phyloP scores from a whole-genome alignment of 164 flowering plant species.

The Protea cynaroides region DNA sequence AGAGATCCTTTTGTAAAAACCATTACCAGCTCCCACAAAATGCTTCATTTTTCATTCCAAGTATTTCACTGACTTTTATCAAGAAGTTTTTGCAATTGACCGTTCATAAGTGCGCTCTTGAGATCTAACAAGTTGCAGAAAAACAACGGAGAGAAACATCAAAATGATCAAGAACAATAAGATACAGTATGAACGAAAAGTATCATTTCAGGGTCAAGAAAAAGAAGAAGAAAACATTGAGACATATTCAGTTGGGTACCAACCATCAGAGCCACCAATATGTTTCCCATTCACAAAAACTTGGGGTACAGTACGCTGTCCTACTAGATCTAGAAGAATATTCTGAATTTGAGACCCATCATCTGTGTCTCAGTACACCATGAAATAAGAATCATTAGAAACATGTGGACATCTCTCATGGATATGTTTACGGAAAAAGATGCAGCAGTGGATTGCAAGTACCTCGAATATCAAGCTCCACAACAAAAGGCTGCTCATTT shows the following conservation, averaged over 20 bases:
- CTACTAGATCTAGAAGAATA: slow-evolving; percentile 77
- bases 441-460: slow-evolving; percentile 6
- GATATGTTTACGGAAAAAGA: neutral
- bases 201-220: no score
- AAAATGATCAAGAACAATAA: neutral
- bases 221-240: neutral
- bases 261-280: slow-evolving; percentile 95
- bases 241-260: slow-evolving; percentile 8
- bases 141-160: neutral
- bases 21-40: neutral
- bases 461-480: slow-evolving; percentile 97
- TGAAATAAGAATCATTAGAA: neutral
- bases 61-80: slow-evolving; percentile 21
- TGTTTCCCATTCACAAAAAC: slow-evolving; percentile 93
- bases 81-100: slow-evolving; percentile 66
- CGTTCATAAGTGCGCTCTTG: slow-evolving; percentile 42
- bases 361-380: slow-evolving; percentile 32
- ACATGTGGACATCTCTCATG: neutral
- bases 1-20: neutral
- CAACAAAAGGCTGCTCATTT: slow-evolving; percentile 63
- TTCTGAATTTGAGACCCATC: slow-evolving; percentile 79
- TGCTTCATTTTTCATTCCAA: neutral
- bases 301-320: slow-evolving; percentile 86
- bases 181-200: neutral
- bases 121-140: slow-evolving; percentile 47